phyloP scores from a whole-genome alignment of 768 basidiomycete species.

The Pisolithus tinctorius region DNA sequence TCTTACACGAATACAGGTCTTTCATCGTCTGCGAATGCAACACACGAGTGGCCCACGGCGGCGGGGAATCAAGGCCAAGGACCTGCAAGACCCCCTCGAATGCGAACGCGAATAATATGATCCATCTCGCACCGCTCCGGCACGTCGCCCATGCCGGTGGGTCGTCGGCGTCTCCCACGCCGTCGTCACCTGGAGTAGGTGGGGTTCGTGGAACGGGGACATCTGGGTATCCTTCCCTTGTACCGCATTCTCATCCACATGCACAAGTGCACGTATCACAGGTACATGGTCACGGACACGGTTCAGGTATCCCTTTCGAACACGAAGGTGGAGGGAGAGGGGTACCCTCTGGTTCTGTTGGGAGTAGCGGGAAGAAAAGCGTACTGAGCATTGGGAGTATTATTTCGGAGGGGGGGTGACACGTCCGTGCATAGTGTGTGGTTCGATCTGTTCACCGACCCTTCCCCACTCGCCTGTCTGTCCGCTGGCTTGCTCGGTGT shows the following conservation, averaged over 20 bases:
- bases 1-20: too few relatives aligned
- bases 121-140: conserved; percentile 30
- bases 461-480: too few relatives aligned
- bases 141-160: conserved; percentile 9
- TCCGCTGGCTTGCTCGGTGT: too few relatives aligned
- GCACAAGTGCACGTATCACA: conserved; percentile 8
- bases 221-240: conserved; percentile 17
- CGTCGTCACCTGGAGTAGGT: conserved; percentile 19
- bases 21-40: too few relatives aligned
- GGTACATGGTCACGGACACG: conserved; percentile 16
- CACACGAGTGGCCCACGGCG: too few relatives aligned
- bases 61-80: too few relatives aligned
- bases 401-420: conserved; percentile 42
- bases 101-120: conserved; percentile 19
- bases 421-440: neutral
- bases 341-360: neutral
- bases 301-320: too few relatives aligned
- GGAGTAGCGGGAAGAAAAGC: conserved; percentile 46
- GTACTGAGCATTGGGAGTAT: conserved; percentile 66
- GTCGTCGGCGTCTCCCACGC: conserved; percentile 19
- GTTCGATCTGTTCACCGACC: neutral
- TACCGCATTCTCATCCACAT: conserved; percentile 24
- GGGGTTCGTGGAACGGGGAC: neutral
- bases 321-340: conserved; percentile 2
- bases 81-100: too few relatives aligned